Percentiles rank a stretch among this genome's conserved stretches.
Evolutionary conservation across 257 asterid genomes (phyloP).

Genomic region (Euphrasia confusa): DNA sequence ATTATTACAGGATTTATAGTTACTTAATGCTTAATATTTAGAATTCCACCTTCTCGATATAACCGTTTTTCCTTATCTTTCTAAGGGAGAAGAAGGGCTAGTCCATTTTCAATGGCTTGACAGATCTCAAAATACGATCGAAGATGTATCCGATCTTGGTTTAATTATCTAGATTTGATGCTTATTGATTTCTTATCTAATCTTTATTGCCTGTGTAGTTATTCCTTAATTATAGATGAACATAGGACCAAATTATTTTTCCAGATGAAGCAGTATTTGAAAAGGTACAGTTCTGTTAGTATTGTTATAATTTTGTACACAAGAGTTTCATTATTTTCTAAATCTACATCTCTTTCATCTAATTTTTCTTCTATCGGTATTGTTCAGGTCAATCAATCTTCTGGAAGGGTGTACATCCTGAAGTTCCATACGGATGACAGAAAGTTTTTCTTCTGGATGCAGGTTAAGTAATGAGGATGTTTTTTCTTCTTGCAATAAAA

Average conservation of each 20-base stretch:
- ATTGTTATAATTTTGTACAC: slow-evolving; percentile 10
- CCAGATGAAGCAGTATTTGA: slow-evolving; percentile 90
- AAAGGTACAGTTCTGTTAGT: slow-evolving; percentile 47
- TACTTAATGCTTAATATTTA: not conserved
- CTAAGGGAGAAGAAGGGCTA: slow-evolving; percentile 87
- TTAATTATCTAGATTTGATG: slow-evolving; percentile 16
- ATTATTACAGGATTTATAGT: slow-evolving; percentile 17
- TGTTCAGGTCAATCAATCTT: slow-evolving; percentile 75
- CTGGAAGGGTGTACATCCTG: slow-evolving; percentile 87
- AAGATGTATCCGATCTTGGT: slow-evolving; percentile 70
- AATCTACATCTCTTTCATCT: slow-evolving; percentile 9
- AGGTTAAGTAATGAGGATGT: slow-evolving; percentile 41
- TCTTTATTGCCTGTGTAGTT: slow-evolving; percentile 19
- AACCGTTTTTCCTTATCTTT: slow-evolving; percentile 21
- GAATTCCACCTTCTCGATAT: not conserved
- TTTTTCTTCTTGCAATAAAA: slow-evolving; percentile 1
- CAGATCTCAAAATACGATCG: slow-evolving; percentile 54
- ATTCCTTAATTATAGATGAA: slow-evolving; percentile 46
- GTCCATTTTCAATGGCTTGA: slow-evolving; percentile 91
- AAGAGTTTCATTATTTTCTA: not conserved
- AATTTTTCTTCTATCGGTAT: slow-evolving; percentile 18
- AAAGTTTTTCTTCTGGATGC: slow-evolving; percentile 96
- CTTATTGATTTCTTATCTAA: slow-evolving; percentile 5
- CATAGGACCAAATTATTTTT: slow-evolving; percentile 86
- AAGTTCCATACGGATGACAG: slow-evolving; percentile 84